Base-by-base conservation (phyloP, 2,329 filamentous ascomycete genomes). In the Penicillium rolfsii region DNA sequence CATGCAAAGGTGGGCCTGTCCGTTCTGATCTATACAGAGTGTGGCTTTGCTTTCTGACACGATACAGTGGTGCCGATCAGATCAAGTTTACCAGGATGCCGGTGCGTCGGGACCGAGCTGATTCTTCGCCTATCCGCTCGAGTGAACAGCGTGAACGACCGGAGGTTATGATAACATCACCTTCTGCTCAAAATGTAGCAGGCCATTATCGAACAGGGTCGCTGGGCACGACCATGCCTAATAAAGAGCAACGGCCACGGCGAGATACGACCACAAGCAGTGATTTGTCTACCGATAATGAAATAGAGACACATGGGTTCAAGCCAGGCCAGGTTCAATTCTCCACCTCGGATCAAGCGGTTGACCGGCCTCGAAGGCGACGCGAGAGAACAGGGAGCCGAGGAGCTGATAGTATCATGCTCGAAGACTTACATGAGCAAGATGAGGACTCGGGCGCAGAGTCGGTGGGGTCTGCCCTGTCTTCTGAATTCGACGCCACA, bases 11-110 rank as follows among this genome's bases (percentile, higher is more conserved):
- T 77, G 57, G 55, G 68, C 70, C 12, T 57, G 55, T 67, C 69
- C 12, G 46, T 52, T 54, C 24, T 8, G 9, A 22, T 53, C 28
- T 11, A 33, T 24, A n/a, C 16, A 36, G 24, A 48, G 33, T 46
- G 36, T 33, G 11, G 19, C 22, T 5, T 59, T 59, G 45, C 19
- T 16, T 64, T 54, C 70, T 74, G 30, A 74, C 60, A 40, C 38
- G 16, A 41, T 28, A n/a, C 54, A 83, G 90, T 57, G 89, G 91
- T 48, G 89, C 90, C 2, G 91, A 96, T 73, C 91, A 96, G 75
- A 97, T 98, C 74, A 93, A 94, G 73, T 99, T 99, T 77, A 88
- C 90, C 52, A 98, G 98, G 78, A 94, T 97, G 91, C 94, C 95
- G 1, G 85, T 97, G 46, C 87, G 93, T 33, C 88, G 87, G 67